These are phyloP conservation scores for Ascodesmis nigricans DNA, from an alignment of 495 filamentous ascomycete genomes.

Conservation along the genomic window DNA sequence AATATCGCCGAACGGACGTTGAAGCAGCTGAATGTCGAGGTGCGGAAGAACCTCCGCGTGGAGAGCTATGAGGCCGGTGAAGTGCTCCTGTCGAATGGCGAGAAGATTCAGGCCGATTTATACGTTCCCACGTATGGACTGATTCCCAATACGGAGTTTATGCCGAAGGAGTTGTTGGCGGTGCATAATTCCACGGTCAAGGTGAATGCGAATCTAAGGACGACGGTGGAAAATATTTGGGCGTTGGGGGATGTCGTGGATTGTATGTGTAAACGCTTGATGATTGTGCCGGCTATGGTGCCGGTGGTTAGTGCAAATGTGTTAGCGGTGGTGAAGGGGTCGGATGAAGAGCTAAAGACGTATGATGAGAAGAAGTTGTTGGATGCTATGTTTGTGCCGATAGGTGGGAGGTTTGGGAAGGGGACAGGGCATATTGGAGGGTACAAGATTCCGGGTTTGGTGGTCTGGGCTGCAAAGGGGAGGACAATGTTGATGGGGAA, in stretches of 20 bases:
- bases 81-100: conserved; percentile 22
- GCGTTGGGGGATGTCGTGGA: conserved; percentile 30
- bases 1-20: conserved; percentile 26
- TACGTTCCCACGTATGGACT: conserved; percentile 43
- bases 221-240: conserved; percentile 29
- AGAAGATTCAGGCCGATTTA: conserved; percentile 29
- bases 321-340: conserved; percentile 13
- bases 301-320: conserved; percentile 9
- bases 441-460: conserved; percentile 29
- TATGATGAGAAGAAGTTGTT: conserved; percentile 27
- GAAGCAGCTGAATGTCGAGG: conserved; percentile 29
- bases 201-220: conserved; percentile 34
- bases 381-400: conserved; percentile 27
- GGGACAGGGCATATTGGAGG: conserved; percentile 33
- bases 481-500: conserved; percentile 27
- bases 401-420: conserved; percentile 27
- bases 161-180: conserved; percentile 30
- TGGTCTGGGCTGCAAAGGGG: conserved; percentile 35
- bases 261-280: conserved; percentile 9
- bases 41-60: conserved; percentile 26
- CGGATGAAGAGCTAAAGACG: conserved; percentile 25
- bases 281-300: conserved; percentile 2
- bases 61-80: conserved; percentile 9
- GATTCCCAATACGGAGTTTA: conserved; percentile 37
- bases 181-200: conserved; percentile 28